These are phyloP conservation scores for Lichina pygmaea DNA, from an alignment of 495 filamentous ascomycete genomes.

Conservation along the genomic window DNA sequence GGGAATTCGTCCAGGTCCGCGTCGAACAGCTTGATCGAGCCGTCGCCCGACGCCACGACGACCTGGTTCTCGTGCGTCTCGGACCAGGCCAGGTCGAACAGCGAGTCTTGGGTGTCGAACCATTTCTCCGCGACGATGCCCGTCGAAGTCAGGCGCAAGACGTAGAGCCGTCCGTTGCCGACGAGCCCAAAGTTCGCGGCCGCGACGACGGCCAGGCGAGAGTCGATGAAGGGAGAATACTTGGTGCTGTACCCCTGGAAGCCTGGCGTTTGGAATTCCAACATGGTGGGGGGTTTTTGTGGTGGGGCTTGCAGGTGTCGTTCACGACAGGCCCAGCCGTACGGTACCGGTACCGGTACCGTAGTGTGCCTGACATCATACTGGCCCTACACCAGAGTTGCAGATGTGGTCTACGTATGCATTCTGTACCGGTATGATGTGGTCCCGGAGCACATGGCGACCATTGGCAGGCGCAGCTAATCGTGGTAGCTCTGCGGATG, in stretches of 20 bases:
- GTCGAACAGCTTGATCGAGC: conserved; percentile 86
- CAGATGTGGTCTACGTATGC: too few relatives aligned
- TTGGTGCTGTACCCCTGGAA: conserved; percentile 89
- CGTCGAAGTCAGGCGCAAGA: conserved; percentile 49
- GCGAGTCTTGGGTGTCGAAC: conserved; percentile 91
- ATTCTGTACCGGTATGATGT: too few relatives aligned
- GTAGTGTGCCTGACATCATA: not conserved
- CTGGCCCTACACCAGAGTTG: not conserved
- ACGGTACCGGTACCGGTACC: too few relatives aligned
- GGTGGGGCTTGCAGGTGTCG: too few relatives aligned
- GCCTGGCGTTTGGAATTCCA: conserved; percentile 76
- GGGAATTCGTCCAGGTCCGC: conserved; percentile 51
- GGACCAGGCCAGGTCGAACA: conserved; percentile 84
- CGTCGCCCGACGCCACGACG: conserved; percentile 65
- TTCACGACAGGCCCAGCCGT: too few relatives aligned
- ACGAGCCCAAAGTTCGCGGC: conserved; percentile 89
- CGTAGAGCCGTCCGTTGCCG: conserved; percentile 73
- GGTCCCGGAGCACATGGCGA: too few relatives aligned
- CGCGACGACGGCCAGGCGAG: conserved; percentile 61
- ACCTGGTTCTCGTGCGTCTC: conserved; percentile 88
- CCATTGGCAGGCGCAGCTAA: too few relatives aligned
- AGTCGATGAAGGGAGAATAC: conserved; percentile 95
- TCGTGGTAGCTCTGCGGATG: too few relatives aligned
- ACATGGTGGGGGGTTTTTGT: conserved; percentile 29
- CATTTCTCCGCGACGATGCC: conserved; percentile 66